Evolutionary conservation across 1,139 yeast species (phyloP), one percentile per base, ranked within the genome.

Genomic region (Hyphopichia pseudoburtonii): DNA sequence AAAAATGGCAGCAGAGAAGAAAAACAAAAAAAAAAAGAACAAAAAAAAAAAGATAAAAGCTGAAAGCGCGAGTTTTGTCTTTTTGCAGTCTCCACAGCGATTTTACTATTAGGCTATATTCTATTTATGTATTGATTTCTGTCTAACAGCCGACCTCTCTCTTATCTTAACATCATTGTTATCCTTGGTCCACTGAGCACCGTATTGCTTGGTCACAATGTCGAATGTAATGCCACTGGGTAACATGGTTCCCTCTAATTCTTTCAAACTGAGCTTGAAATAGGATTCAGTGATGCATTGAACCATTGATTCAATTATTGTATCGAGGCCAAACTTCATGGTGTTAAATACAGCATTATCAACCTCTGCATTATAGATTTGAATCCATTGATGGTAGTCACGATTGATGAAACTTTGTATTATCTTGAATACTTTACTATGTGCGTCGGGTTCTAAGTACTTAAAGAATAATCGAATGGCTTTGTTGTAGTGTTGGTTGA

Each of bases 371-470:
- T 65, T 60, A 43, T 60, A 73, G 0, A 62, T 36, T 14, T 43
- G 48, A 9, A 65, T 47, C 84, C 84, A 78, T 5, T 41, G 47
- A 29, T 53, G 42, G 47, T 65, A 75, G 44, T 78, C 76, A 28
- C 50, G 46, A 5, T 42, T 52, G 17, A 67, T 50, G 72, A 75
- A 74, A 10, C 71, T 48, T 25, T 45, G 48, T 9, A 74, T 45
- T 0, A 66, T 49, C 6, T 43, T 40, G 5, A 53, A 42, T 1
- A 68, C 52, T 31, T 52, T 53, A 6, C 35, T 19, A 33, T 51
- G 43, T 14, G 48, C 47, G 1, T 50, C 39, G 2, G 60, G 52
- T 9, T 28, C 28, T 7, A 64, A 50, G 45, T 70, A 62, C 42
- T 57, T 42, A 45, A 50, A 56, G 41, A 56, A 63, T 6, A 59